Evolutionary conservation across 345 rosid species (phyloP).

Genomic region (Citrus glauca): DNA sequence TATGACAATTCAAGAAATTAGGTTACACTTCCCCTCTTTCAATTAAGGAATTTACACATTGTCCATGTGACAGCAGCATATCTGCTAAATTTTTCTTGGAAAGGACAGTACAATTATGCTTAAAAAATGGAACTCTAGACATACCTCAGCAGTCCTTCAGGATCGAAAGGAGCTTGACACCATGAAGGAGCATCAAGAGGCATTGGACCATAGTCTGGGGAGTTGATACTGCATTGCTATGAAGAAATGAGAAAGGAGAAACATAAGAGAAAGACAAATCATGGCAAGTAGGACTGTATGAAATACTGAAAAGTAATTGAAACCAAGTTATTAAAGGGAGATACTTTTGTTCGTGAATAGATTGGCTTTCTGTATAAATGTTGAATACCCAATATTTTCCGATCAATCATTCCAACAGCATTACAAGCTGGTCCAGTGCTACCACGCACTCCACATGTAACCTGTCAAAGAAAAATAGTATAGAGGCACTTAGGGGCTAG

Average conservation of each 20-base stretch:
- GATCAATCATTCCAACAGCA: slow-evolving; percentile 83
- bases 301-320: slow-evolving; percentile 8
- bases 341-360: slow-evolving; percentile 61
- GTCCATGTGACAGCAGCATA: neutral
- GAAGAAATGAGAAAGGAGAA: slow-evolving; percentile 8
- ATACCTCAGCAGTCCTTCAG: slow-evolving; percentile 87
- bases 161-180: slow-evolving; percentile 97
- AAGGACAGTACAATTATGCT: neutral
- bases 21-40: neutral
- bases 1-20: neutral
- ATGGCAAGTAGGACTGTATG: neutral
- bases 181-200: slow-evolving; percentile 83
- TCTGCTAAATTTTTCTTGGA: neutral
- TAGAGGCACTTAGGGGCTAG: neutral
- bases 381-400: slow-evolving; percentile 53
- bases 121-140: slow-evolving; percentile 1
- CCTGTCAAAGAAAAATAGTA: slow-evolving; percentile 36
- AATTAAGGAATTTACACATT: neutral
- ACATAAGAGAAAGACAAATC: neutral
- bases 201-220: slow-evolving; percentile 65
- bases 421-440: slow-evolving; percentile 84
- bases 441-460: slow-evolving; percentile 74
- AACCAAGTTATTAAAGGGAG: neutral
- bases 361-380: slow-evolving; percentile 71
- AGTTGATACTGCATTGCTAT: slow-evolving; percentile 76